Conservation (phyloP, 1,139 yeast genomes). For the Casaregolazyma suthepensis region DNA sequence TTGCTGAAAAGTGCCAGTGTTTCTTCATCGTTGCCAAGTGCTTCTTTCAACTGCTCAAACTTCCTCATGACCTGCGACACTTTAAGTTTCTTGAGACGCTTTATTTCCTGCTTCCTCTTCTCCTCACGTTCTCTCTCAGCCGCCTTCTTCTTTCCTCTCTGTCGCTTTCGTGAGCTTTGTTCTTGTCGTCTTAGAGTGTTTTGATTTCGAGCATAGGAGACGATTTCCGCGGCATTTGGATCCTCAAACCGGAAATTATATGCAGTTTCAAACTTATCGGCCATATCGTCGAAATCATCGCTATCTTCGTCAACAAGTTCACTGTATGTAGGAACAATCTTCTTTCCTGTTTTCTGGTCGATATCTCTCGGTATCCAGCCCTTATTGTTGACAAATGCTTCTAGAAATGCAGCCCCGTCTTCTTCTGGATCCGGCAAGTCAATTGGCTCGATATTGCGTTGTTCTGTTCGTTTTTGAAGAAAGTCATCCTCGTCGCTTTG, state of each 20-base stretch:
- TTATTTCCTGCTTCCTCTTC: constrained; percentile 55
- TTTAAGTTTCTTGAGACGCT: constrained; percentile 69
- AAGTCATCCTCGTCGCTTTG: constrained; percentile 46
- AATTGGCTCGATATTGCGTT: constrained; percentile 30
- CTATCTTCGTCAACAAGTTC: constrained; percentile 54
- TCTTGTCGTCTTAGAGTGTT: constrained; percentile 84
- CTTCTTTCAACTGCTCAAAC: constrained; percentile 68
- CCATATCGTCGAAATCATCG: constrained; percentile 87
- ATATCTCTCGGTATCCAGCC: constrained; percentile 81
- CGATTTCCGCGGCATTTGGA: constrained; percentile 82
- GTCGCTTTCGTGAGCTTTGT: constrained; percentile 68
- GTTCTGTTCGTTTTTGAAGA: constrained; percentile 49
- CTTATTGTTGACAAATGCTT: constrained; percentile 63
- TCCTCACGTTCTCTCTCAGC: constrained; percentile 46
- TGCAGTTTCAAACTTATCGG: constrained; percentile 83
- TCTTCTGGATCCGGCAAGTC: constrained; percentile 65
- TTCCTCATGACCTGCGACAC: constrained; percentile 73
- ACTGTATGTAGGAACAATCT: constrained; percentile 47
- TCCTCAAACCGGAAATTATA: constrained; percentile 95
- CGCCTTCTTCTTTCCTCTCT: constrained; percentile 66
- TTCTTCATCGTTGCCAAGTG: constrained; percentile 71
- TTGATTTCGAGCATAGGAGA: constrained; percentile 94
- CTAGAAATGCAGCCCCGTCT: constrained; percentile 62
- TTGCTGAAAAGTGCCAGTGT: constrained; percentile 65
- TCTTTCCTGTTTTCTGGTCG: constrained; percentile 42